Percentiles rank a stretch among this genome's conserved stretches.
Conservation (phyloP, 2,329 filamentous ascomycete species). For the Fusarium coffeatum region DNA sequence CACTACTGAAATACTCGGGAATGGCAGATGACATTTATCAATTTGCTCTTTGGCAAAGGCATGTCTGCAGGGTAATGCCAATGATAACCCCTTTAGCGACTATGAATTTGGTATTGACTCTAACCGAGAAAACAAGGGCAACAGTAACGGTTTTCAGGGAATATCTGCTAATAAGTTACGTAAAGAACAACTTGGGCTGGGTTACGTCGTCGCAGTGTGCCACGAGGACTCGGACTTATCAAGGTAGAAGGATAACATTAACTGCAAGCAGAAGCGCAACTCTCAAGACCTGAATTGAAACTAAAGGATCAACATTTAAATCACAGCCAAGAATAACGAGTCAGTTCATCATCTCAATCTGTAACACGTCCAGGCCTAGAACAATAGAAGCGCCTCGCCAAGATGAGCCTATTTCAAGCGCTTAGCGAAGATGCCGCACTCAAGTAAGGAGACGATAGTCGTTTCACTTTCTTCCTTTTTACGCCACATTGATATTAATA, state of each 20-base stretch:
- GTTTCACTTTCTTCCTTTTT: not conserved
- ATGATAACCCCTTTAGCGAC: not conserved
- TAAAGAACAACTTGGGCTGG: too few relatives aligned
- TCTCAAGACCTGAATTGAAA: not conserved
- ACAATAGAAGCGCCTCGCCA: not conserved
- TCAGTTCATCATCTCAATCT: not conserved
- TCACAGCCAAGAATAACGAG: not conserved
- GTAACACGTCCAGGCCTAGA: not conserved
- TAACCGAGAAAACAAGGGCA: accelerated
- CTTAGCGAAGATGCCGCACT: not conserved
- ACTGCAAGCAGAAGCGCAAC: not conserved
- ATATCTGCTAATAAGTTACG: not conserved
- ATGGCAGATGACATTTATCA: too few relatives aligned
- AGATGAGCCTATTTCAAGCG: not conserved
- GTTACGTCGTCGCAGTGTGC: not conserved
- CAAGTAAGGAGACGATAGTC: not conserved
- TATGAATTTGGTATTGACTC: too few relatives aligned
- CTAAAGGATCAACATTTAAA: accelerated
- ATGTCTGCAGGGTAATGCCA: not conserved
- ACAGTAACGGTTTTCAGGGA: not conserved
- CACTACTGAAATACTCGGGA: too few relatives aligned
- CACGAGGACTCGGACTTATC: not conserved
- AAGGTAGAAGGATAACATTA: accelerated
- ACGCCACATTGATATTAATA: not conserved
- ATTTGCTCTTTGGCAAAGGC: too few relatives aligned